Evolutionary conservation across 2,329 filamentous ascomycete genomes (phyloP).

Genomic region (Fonsecaea erecta): DNA sequence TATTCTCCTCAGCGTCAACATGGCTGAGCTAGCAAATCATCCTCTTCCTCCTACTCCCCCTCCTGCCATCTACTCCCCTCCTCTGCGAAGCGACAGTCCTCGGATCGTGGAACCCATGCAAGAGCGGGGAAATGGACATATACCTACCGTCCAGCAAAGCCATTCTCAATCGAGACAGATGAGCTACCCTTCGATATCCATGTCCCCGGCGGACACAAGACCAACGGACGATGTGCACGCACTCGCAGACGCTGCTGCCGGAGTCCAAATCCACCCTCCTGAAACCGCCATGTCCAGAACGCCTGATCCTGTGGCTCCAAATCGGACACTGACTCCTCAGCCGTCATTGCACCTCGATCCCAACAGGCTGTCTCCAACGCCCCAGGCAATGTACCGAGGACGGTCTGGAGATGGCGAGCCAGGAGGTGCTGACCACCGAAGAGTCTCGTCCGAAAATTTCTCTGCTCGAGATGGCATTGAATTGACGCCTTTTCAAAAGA

Average conservation of each 20-base stretch:
- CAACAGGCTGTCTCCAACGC: slow-evolving; percentile 30
- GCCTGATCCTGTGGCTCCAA: slow-evolving; percentile 22
- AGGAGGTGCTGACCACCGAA: slow-evolving; percentile 23
- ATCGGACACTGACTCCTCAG: slow-evolving; percentile 31
- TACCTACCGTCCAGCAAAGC: not conserved
- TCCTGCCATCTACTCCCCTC: slow-evolving; percentile 50
- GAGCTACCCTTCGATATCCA: slow-evolving; percentile 28
- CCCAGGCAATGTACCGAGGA: slow-evolving; percentile 23
- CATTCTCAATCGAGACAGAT: slow-evolving; percentile 5
- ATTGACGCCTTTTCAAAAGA: slow-evolving; percentile 29
- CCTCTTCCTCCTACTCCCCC: slow-evolving; percentile 46
- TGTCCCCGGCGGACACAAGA: slow-evolving; percentile 16
- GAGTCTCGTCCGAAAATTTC: slow-evolving; percentile 30
- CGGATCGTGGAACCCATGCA: slow-evolving; percentile 28
- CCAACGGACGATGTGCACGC: slow-evolving; percentile 11
- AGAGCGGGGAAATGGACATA: slow-evolving; percentile 23
- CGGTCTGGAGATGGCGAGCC: slow-evolving; percentile 21
- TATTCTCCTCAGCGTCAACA: slow-evolving; percentile 14
- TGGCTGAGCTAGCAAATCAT: slow-evolving; percentile 31
- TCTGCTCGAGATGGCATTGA: slow-evolving; percentile 18
- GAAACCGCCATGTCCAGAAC: slow-evolving; percentile 28
- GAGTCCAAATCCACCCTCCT: slow-evolving; percentile 30
- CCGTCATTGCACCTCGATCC: slow-evolving; percentile 27
- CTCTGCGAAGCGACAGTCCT: slow-evolving; percentile 39
- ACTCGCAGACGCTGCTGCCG: slow-evolving; percentile 18